phyloP scores from a whole-genome alignment of 371 early-diverging fungal genomes.

The Homolaphlyctis polyrhiza region DNA sequence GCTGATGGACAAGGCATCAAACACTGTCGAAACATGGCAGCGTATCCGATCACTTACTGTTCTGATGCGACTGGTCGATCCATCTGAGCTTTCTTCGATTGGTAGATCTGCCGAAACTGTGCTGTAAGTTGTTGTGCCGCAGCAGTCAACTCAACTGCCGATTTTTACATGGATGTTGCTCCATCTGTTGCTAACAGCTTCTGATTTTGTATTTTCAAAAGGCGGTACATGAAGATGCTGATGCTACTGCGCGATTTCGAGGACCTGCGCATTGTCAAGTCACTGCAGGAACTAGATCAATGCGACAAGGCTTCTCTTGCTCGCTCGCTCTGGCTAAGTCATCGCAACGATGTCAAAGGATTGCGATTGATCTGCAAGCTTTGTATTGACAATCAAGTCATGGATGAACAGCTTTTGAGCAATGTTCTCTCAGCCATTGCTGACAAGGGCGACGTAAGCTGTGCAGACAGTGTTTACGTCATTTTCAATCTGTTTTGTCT shows the following conservation, averaged over 20 bases:
- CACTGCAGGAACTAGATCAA: slow-evolving; percentile 41
- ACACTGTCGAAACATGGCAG: slow-evolving; percentile 30
- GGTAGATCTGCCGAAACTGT: too few relatives aligned
- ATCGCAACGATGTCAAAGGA: slow-evolving; percentile 37
- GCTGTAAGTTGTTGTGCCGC: too few relatives aligned
- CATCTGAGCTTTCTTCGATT: slow-evolving; percentile 9
- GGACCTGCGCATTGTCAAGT: slow-evolving; percentile 45
- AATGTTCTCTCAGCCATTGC: slow-evolving; percentile 39
- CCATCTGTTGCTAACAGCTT: too few relatives aligned
- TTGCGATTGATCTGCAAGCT: slow-evolving; percentile 54
- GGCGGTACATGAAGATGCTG: slow-evolving; percentile 43
- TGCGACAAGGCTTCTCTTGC: slow-evolving; percentile 55
- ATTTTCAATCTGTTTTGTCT: neutral
- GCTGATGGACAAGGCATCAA: slow-evolving; percentile 2
- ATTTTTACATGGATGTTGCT: too few relatives aligned
- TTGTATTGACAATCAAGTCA: slow-evolving; percentile 49
- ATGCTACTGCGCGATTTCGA: slow-evolving; percentile 59
- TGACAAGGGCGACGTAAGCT: neutral
- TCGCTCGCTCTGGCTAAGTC: slow-evolving; percentile 53
- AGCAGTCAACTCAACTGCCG: too few relatives aligned
- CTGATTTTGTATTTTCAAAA: too few relatives aligned
- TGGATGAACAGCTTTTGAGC: slow-evolving; percentile 45
- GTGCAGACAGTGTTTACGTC: neutral
- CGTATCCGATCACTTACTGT: slow-evolving; percentile 49
- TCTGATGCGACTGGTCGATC: slow-evolving; percentile 40